Percentiles rank a stretch among this genome's conserved stretches.
Conservation (phyloP, 352 stramenopile species). For the Discostella stelligera region DNA sequence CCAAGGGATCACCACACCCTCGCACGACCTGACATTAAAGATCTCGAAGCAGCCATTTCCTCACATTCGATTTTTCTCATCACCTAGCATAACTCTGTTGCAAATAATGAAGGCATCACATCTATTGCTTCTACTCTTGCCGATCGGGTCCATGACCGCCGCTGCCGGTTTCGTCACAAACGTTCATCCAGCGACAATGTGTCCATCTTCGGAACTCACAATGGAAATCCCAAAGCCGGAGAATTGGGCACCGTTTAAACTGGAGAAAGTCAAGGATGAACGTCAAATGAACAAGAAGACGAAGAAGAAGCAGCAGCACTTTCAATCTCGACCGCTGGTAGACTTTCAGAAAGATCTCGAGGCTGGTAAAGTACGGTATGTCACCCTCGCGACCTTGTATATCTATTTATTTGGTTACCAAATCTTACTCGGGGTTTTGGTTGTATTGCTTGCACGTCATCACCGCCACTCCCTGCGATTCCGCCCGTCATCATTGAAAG, state of each 20-base stretch:
- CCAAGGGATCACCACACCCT: neutral
- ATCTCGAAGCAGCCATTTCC: neutral
- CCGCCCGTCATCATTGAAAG: conserved; percentile 10
- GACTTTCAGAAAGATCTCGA: conserved; percentile 46
- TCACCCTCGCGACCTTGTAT: neutral
- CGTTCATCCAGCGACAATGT: neutral
- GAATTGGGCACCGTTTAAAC: conserved; percentile 33
- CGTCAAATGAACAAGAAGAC: conserved; percentile 17
- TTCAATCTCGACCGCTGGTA: conserved; percentile 28
- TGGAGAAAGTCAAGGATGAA: conserved; percentile 19
- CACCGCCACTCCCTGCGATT: too few species aligned
- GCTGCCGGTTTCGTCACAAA: conserved; percentile 5
- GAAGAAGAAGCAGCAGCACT: conserved; percentile 28
- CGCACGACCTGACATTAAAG: neutral
- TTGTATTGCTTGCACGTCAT: neutral
- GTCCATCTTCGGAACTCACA: neutral
- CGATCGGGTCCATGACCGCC: neutral
- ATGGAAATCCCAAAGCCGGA: conserved; percentile 16
- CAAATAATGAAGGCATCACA: conserved; percentile 13
- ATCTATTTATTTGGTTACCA: neutral
- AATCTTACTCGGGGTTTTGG: neutral
- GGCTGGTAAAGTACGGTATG: conserved; percentile 21
- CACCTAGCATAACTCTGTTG: neutral
- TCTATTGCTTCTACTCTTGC: conserved; percentile 1
- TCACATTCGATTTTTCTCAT: neutral